Evolutionary conservation across 371 early-diverging fungal species (phyloP).

Genomic region (Syncephalastrum monosporum): DNA sequence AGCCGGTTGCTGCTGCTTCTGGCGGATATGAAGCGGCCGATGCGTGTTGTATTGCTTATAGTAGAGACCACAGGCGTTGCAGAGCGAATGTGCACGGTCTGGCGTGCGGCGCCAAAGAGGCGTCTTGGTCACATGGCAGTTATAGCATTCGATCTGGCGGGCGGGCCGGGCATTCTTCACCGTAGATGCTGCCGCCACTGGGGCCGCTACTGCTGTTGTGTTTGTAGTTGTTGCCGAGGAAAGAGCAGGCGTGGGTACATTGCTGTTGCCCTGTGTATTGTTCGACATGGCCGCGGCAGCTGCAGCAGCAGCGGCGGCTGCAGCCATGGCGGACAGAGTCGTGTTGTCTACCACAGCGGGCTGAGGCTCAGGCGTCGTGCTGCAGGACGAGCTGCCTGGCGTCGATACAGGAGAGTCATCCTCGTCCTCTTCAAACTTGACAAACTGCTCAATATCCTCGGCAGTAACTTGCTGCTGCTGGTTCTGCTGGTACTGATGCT

Average conservation of each 20-base stretch:
- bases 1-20: slow-evolving; percentile 41
- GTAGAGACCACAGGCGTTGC: slow-evolving; percentile 86
- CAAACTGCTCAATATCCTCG: slow-evolving; percentile 39
- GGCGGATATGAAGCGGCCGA: slow-evolving; percentile 66
- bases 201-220: too few relatives aligned
- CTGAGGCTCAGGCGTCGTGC: too few relatives aligned
- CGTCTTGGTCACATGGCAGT: slow-evolving; percentile 78
- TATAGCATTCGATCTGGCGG: slow-evolving; percentile 75
- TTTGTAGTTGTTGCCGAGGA: too few relatives aligned
- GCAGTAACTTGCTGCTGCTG: slow-evolving; percentile 2
- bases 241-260: too few relatives aligned
- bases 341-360: too few relatives aligned
- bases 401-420: slow-evolving; percentile 5
- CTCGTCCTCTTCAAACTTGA: slow-evolving; percentile 51
- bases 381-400: too few relatives aligned
- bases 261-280: too few relatives aligned
- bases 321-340: too few relatives aligned
- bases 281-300: too few relatives aligned
- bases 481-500: slow-evolving; percentile 1
- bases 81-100: slow-evolving; percentile 74
- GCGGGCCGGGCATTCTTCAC: slow-evolving; percentile 24
- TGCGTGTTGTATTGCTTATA: slow-evolving; percentile 73
- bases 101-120: slow-evolving; percentile 85
- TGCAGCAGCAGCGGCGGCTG: too few relatives aligned
- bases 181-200: too few relatives aligned